Evolutionary conservation across 306 rosid genomes (phyloP).

Genomic region (Trifolium repens): DNA sequence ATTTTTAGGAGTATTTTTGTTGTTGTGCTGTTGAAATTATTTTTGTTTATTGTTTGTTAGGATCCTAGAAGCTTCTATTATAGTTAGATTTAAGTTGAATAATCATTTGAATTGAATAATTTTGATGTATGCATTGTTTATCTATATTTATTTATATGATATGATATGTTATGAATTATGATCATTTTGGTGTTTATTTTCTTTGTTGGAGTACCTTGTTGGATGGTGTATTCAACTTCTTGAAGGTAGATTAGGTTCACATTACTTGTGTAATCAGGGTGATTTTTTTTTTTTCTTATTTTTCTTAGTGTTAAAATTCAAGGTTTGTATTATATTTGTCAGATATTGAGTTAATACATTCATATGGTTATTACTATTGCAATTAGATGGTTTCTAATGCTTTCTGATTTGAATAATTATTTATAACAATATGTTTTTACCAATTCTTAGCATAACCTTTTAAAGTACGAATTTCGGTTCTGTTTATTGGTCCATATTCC

Average conservation of each 20-base stretch:
- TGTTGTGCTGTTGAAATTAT: neutral
- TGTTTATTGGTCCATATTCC: too few relatives aligned
- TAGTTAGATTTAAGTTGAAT: constrained; percentile 1
- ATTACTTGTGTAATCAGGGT: too few relatives aligned
- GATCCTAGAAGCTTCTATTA: neutral
- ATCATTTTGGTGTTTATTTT: neutral
- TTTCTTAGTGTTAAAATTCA: too few relatives aligned
- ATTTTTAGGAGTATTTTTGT: constrained; percentile 11
- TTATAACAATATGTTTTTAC: too few relatives aligned
- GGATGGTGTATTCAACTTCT: neutral
- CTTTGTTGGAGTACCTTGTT: neutral
- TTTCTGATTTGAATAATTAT: too few relatives aligned
- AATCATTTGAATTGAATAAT: constrained; percentile 9
- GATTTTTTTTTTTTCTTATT: too few relatives aligned
- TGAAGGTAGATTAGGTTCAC: constrained; percentile 8
- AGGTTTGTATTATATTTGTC: too few relatives aligned
- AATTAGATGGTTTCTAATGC: too few relatives aligned
- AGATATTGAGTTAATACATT: neutral
- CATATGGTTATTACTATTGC: neutral
- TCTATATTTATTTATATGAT: neutral
- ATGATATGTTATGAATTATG: too few relatives aligned
- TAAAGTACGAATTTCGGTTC: too few relatives aligned
- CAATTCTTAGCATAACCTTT: too few relatives aligned
- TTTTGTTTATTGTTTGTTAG: neutral
- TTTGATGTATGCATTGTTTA: constrained; percentile 1